A percentile compares a stretch with the other conserved stretches of the same genome.
phyloP scores from a whole-genome alignment of 345 rosid species.

The Hevea brasiliensis region DNA sequence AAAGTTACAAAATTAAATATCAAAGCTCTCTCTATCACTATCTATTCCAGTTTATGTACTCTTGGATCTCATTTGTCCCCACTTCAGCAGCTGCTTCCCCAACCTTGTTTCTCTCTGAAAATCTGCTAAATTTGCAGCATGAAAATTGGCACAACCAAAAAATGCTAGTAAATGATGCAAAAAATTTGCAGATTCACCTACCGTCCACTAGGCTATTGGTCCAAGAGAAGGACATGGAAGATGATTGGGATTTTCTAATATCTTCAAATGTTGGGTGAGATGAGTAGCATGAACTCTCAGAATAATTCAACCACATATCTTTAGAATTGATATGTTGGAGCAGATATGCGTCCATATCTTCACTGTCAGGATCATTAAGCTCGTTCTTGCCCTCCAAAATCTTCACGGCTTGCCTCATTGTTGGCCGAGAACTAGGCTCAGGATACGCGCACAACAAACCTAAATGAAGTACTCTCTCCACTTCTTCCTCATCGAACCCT shows the following conservation, averaged over 20 bases:
- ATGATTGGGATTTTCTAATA: conserved; percentile 35
- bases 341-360: conserved; percentile 54
- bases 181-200: conserved; percentile 32
- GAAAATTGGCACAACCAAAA: not conserved
- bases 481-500: conserved; percentile 42
- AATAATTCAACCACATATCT: conserved; percentile 36
- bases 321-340: conserved; percentile 34
- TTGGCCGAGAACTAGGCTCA: conserved; percentile 51
- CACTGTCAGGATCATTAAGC: conserved; percentile 40
- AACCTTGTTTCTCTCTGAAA: not conserved
- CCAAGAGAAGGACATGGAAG: conserved; percentile 50
- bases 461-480: conserved; percentile 50
- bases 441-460: conserved; percentile 69
- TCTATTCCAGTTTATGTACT: not conserved
- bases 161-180: not conserved
- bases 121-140: conserved; percentile 16
- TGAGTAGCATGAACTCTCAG: conserved; percentile 22
- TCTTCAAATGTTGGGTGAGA: conserved; percentile 56
- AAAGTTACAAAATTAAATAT: not conserved
- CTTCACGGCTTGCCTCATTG: conserved; percentile 78
- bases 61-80: conserved; percentile 10
- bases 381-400: conserved; percentile 54
- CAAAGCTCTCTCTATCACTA: not conserved
- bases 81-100: conserved; percentile 15
- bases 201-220: conserved; percentile 35